Evolutionary conservation across 345 rosid species (phyloP), one percentile per base, ranked within the genome.

Genomic region (Kernera saxatilis): DNA sequence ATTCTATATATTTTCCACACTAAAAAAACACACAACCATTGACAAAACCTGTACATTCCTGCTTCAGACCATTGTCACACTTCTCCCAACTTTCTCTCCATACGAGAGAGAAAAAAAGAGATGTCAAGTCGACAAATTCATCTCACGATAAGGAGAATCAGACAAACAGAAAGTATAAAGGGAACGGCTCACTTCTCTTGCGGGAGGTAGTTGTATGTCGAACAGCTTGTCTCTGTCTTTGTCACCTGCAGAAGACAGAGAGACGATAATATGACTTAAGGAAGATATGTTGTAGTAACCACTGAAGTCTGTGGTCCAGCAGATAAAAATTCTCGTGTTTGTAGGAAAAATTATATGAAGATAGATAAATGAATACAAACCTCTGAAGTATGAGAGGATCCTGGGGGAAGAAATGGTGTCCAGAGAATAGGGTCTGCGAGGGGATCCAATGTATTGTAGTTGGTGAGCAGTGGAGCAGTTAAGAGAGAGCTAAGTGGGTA

Each of bases 341-440:
- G 10, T 45, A 27, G 17, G 8, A 51, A 21, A 52, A 23, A 9
- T 0, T 10, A n/a, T 30, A 43, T 19, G 21, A 33, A 57, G 33
- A 44, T 19, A 6, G 43, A 43, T 36, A 17, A 26, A 32, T 46
- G 26, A 35, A 61, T 60, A 78, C 81, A 43, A 71, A 91, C 97
- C 96, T 93, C 97, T 35, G 92, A 68, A 48, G 78, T 76, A 56
- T 78, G 90, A 36, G 95, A 77, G 51, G 82, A 78, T 51, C 96
- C 93, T 15, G 87, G 43, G 8, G 98, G 93, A 75, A 83, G 88
- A 72, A 87, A 89, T 33, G 88, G 81, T 18, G 96, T 73, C 98
- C 98, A 93, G 65, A 85, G 88, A 55, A 84, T 84, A 69, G 97
- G 97, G 50, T 93, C 97, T 35, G 77, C 86, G 36, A 86, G 75